These are phyloP conservation scores for Xylaria sp. DNA, from an alignment of 2,329 filamentous ascomycete genomes.

Conservation along the genomic window DNA sequence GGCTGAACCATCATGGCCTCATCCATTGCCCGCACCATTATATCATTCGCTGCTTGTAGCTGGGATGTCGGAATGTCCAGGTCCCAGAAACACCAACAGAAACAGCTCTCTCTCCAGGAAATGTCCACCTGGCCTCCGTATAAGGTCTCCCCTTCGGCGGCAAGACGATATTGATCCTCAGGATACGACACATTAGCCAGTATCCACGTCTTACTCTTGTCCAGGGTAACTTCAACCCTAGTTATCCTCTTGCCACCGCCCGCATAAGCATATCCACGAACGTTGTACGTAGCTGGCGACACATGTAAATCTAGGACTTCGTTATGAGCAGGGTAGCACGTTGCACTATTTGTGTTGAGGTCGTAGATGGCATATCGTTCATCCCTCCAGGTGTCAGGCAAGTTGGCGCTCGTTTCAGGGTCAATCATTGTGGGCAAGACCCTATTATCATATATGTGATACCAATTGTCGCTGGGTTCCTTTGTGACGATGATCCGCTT, in stretches of 20 bases:
- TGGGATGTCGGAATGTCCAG: conserved; percentile 69
- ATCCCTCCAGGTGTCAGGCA: conserved; percentile 82
- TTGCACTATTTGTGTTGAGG: conserved; percentile 84
- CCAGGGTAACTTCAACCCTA: conserved; percentile 80
- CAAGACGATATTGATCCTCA: conserved; percentile 79
- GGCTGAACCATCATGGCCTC: conserved; percentile 87
- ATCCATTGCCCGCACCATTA: conserved; percentile 88
- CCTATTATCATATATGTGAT: conserved; percentile 92
- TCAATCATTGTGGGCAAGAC: conserved; percentile 86
- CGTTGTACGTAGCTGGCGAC: conserved; percentile 61
- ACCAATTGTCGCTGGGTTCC: conserved; percentile 88
- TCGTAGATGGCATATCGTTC: conserved; percentile 94
- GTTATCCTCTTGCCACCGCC: conserved; percentile 86
- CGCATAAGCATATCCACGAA: conserved; percentile 84
- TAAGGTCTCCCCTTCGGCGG: conserved; percentile 64
- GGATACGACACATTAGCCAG: conserved; percentile 80
- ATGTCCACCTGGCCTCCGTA: conserved; percentile 82
- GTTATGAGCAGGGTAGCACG: conserved; percentile 79
- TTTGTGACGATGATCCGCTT: conserved; percentile 80
- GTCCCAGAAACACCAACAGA: conserved; percentile 95
- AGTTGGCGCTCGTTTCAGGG: conserved; percentile 77
- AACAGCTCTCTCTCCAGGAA: conserved; percentile 79
- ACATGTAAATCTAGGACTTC: conserved; percentile 64
- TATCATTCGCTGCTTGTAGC: conserved; percentile 68
- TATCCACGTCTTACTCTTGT: conserved; percentile 81